Evolutionary conservation across 2,329 filamentous ascomycete species (phyloP), one percentile per base, ranked within the genome.

Genomic region (Aspergillus viridinutans): DNA sequence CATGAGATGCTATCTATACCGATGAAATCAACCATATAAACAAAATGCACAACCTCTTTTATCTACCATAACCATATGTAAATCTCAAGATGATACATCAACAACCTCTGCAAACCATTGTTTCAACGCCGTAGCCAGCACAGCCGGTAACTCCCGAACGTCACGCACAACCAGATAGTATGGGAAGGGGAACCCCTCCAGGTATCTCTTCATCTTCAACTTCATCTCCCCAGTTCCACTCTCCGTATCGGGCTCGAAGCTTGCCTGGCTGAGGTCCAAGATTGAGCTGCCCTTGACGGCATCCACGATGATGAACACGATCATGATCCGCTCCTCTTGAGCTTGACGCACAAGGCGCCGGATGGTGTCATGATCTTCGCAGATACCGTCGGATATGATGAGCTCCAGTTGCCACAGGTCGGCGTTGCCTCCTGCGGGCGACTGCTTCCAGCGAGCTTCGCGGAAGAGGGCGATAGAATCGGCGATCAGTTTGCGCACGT

Each of bases 231-330:
- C 87, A 77, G 77, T 86, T 1, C 69, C 66, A 77, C 73, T 83
- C 75, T 67, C 78, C 60, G 74, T 80, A 68, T 90, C 87, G 58
- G 83, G 83, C 61, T 88, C 84, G 69, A 97, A 97, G 70, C 86
- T 86, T 40, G 92, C 93, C 74, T 92, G 88, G 72, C 92, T 91
- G 67, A 97, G 81, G 71, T 97, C 92, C 67, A 97, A 76, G 59
- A 99, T 95, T 1, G 76, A 79, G 58, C 72, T 78, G 25, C 74
- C 74, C 57, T 76, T 75, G 23, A 80, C 69, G 48, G 85, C 81
- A 78, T 99, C 94, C 69, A 99, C 91, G 67, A 99, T 89, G 66
- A 99, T 90, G 73, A 99, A 99, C 5, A 99, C 93, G 61, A 97
- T 87, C 90, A 99, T 97, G 70, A 99, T 95, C 17, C 92, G 83